These are phyloP conservation scores for Daldinia eschscholtzii DNA, from an alignment of 2,329 filamentous ascomycete genomes.

Conservation along the genomic window DNA sequence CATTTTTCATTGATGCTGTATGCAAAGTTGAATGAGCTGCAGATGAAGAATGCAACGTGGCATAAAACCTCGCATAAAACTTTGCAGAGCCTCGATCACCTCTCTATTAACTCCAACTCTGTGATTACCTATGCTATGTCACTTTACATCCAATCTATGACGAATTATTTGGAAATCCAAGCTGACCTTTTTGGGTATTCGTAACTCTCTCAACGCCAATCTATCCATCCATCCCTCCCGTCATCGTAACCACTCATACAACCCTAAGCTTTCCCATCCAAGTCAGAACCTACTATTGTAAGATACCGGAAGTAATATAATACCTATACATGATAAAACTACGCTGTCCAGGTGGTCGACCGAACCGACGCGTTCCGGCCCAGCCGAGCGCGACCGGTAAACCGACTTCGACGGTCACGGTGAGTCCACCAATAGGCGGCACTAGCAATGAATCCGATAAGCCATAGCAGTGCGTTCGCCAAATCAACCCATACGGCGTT, in stretches of 20 bases:
- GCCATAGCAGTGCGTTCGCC: slow-evolving; percentile 80
- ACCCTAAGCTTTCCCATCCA: neutral
- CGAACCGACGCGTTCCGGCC: slow-evolving; percentile 44
- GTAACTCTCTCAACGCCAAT: slow-evolving; percentile 19
- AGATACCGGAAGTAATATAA: slow-evolving; percentile 7
- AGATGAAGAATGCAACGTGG: slow-evolving; percentile 20
- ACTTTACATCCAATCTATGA: slow-evolving; percentile 10
- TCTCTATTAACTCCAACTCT: slow-evolving; percentile 3
- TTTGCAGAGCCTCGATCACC: slow-evolving; percentile 18
- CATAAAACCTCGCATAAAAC: neutral
- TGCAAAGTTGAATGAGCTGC: slow-evolving; percentile 10
- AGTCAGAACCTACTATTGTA: neutral
- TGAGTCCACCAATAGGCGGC: slow-evolving; percentile 70
- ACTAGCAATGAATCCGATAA: slow-evolving; percentile 70
- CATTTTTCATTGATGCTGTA: slow-evolving; percentile 8
- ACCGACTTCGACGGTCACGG: slow-evolving; percentile 65
- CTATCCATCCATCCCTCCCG: slow-evolving; percentile 6
- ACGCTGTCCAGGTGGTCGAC: slow-evolving; percentile 42
- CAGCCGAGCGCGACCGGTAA: slow-evolving; percentile 70
- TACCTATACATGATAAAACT: slow-evolving; percentile 16
- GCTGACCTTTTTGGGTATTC: slow-evolving; percentile 23
- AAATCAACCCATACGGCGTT: slow-evolving; percentile 88
- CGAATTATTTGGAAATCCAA: slow-evolving; percentile 16
- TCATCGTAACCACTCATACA: slow-evolving; percentile 2
- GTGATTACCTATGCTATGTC: slow-evolving; percentile 27